Percentiles rank a stretch among this genome's conserved stretches.
Evolutionary conservation across 225 moss, liverwort and hornwort species (phyloP).

Genomic region (Bryoerythrophyllum caledonicum): DNA sequence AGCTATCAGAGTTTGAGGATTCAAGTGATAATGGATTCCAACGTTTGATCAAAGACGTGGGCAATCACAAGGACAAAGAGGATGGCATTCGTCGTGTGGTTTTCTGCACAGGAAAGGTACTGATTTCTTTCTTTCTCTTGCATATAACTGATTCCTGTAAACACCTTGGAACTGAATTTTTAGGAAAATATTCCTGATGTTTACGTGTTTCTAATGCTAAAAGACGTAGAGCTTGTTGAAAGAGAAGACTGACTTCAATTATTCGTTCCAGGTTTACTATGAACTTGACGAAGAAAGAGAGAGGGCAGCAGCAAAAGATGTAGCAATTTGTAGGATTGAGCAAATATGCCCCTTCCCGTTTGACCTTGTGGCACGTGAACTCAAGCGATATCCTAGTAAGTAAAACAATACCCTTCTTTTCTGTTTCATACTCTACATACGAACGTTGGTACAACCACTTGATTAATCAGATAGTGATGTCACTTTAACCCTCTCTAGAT

Average conservation of each 20-base stretch:
- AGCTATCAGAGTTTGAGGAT: slow-evolving; percentile 72
- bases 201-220: not conserved
- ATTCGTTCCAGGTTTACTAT: slow-evolving; percentile 67
- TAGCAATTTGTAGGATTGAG: slow-evolving; percentile 89
- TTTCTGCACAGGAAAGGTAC: slow-evolving; percentile 88
- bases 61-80: slow-evolving; percentile 58
- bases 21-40: slow-evolving; percentile 64
- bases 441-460: not conserved
- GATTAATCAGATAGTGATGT: too few species aligned
- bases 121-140: not conserved
- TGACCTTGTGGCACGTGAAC: slow-evolving; percentile 69
- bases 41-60: slow-evolving; percentile 76
- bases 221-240: not conserved
- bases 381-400: slow-evolving; percentile 79
- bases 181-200: not conserved
- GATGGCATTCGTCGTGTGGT: slow-evolving; percentile 68
- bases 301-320: slow-evolving; percentile 60
- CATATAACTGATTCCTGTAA: not conserved
- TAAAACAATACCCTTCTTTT: not conserved
- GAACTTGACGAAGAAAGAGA: slow-evolving; percentile 84
- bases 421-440: not conserved
- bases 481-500: too few species aligned
- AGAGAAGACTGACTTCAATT: not conserved
- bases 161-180: slow-evolving; percentile 2
- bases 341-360: slow-evolving; percentile 91